A percentile compares a stretch with the other conserved stretches of the same genome.
These are phyloP conservation scores for Geranium rotundifolium DNA, from an alignment of 345 rosid genomes.

Conservation along the genomic window DNA sequence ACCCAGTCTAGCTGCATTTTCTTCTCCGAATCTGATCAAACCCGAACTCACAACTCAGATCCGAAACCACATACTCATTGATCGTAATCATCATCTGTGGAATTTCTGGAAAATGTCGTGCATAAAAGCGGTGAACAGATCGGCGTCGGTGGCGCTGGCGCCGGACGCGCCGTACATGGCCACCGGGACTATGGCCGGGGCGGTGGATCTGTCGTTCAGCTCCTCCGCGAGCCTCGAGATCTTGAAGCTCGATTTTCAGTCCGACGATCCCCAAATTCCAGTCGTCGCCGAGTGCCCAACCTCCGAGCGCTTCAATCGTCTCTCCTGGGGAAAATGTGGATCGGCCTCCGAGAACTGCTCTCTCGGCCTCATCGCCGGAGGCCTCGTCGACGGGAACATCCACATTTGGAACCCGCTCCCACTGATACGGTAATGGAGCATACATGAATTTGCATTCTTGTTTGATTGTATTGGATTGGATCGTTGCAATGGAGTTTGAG, in stretches of 20 bases:
- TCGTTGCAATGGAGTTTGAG: background rate
- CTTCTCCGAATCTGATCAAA: too few species aligned
- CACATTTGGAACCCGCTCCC: conserved; percentile 78
- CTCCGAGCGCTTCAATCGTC: conserved; percentile 89
- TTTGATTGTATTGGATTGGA: background rate
- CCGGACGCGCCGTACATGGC: conserved; percentile 98
- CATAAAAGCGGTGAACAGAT: conserved; percentile 79
- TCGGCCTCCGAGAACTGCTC: conserved; percentile 66
- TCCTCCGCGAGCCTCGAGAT: conserved; percentile 90
- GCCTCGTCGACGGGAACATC: conserved; percentile 83
- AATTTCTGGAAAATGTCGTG: conserved; percentile 47
- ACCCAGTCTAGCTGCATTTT: too few species aligned
- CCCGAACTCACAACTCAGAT: background rate
- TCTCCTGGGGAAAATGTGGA: conserved; percentile 89
- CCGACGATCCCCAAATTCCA: conserved; percentile 72
- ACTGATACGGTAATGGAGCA: conserved; percentile 49
- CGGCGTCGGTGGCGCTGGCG: conserved; percentile 91
- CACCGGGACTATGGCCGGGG: conserved; percentile 99
- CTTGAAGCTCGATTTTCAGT: conserved; percentile 92
- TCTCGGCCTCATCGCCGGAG: conserved; percentile 91
- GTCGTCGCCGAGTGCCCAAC: conserved; percentile 69
- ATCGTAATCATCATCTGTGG: too few species aligned
- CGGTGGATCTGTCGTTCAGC: conserved; percentile 92
- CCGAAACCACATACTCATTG: conserved; percentile 2
- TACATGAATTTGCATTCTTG: background rate